These are phyloP conservation scores for Trifolium dubium DNA, from an alignment of 306 rosid genomes.

Conservation along the genomic window DNA sequence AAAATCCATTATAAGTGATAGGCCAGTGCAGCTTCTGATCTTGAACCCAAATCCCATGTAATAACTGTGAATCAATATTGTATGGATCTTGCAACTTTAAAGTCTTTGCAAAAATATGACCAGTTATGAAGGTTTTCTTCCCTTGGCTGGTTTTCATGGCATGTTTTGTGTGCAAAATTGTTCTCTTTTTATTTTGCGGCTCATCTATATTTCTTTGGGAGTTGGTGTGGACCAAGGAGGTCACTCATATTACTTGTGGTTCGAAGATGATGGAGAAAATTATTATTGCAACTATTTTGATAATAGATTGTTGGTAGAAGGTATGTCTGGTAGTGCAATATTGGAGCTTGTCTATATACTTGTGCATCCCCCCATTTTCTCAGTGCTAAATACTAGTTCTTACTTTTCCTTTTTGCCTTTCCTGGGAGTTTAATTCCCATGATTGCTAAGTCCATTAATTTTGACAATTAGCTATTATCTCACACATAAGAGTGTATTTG, in stretches of 20 bases:
- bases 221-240: slow-evolving; percentile 3
- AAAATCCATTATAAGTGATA: background rate
- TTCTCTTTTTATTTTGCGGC: background rate
- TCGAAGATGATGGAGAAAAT: slow-evolving; percentile 18
- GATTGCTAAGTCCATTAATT: slow-evolving; percentile 25
- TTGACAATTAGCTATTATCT: slow-evolving; percentile 18
- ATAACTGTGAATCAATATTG: background rate
- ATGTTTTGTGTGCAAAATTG: background rate
- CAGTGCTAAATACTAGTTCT: background rate
- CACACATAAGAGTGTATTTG: background rate
- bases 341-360: slow-evolving; percentile 3
- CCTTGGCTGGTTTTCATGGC: background rate
- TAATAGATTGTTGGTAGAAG: slow-evolving; percentile 1
- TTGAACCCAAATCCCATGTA: background rate
- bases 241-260: slow-evolving; percentile 4
- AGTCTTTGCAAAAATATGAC: background rate
- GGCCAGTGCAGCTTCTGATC: background rate
- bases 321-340: background rate
- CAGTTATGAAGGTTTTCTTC: background rate
- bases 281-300: background rate
- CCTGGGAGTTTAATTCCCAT: background rate
- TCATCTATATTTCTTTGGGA: background rate
- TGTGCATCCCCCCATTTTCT: background rate
- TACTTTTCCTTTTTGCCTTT: slow-evolving; percentile 14
- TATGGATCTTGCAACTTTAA: background rate